Base-by-base conservation (phyloP, 306 rosid genomes). In the Glycine latifolia region DNA sequence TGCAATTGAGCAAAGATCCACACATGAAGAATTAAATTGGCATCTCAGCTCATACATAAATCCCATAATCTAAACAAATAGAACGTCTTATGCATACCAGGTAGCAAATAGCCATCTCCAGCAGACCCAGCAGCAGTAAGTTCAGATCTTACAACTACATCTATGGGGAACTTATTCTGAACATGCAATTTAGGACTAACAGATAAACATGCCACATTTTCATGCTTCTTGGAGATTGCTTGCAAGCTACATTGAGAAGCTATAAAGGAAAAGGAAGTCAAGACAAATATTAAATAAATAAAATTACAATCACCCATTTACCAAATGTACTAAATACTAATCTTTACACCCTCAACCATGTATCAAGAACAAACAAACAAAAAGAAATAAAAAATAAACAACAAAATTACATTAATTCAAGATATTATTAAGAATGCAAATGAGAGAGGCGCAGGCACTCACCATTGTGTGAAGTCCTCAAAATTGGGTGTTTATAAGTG, bases 141-240 rank as follows among this genome's bases (percentile, higher is more conserved):
- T 84, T 87, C 94, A 67, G 91, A 90, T 77, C 89, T 91, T 48
- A 77, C 93, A 90, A 85, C 82, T 43, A 85, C 59, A 71, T 49
- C 70, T 77, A 92, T 85, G 11, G 75, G 31, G 41, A 79, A 54
- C 71, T 82, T 84, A 76, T 81, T 63, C 50, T 47, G 85, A 70
- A 50, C 58, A 70, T 48, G 62, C 78, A 79, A 76, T 78, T 75
- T 85, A 49, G 16, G 54, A 71, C 71, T 69, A 73, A 4, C 55
- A 68, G n/a, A 10, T 9, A 68, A 8, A 15, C 73, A 44, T 7
- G 15, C 17, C 14, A 67, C 58, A 73, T 76, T 76, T 78, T 20
- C 60, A 63, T 69, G 71, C 73, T 87, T 84, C 72, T 78, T 78
- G 33, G 83, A 81, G 52, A 88, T 76, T 72, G 81, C 83, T 7